Base-by-base conservation (phyloP, 805 yeast species). In the Metschnikowia noctiluminum region DNA sequence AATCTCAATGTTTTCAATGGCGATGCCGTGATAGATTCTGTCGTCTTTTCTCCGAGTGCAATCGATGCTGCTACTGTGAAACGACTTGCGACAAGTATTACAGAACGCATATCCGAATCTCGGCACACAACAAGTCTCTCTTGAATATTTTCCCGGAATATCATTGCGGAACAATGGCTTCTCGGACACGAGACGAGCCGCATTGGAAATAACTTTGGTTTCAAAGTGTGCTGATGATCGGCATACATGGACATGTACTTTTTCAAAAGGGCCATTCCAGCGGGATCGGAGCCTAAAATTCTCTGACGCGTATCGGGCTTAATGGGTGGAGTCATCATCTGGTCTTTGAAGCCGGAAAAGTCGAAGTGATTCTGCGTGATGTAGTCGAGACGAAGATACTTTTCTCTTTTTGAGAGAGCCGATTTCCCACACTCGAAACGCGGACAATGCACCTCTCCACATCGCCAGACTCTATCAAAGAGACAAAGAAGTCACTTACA, bases 381-480 rank as follows among this genome's bases (percentile, higher is more conserved):
- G 31, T 28, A 45, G 30, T 60, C 58, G 12, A 61, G 47, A n/a
- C 58, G 48, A n/a, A 60, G 51, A 41, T 52, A 55, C 39, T 49
- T 48, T 40, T 61, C 56, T 28, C 61, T 48, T 15, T 48, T 43
- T 14, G 52, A 40, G 32, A 57, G 58, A 28, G 49, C 53, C 10
- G 35, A 34, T 46, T 62, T 68, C 3, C 78, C 73, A 48, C 81
- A 77, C 35, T 70, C 73, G 54, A 75, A 78, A 40, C 80, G 74
- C 0, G 87, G 87, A 55, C 88, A 83, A 58, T 81, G 82, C 1
- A 83, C 65, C 40, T 74, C 14, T 71, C 71, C 5, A 80, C 69
- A 34, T 76, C 78, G 3, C 84, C 87, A 5, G 72, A 60, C 7
- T 57, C 57, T 11, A 82, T 80, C 39, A 65, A 61, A 3, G 70